Base-by-base conservation (phyloP, 257 asterid genomes). In the Solanum chilense region DNA sequence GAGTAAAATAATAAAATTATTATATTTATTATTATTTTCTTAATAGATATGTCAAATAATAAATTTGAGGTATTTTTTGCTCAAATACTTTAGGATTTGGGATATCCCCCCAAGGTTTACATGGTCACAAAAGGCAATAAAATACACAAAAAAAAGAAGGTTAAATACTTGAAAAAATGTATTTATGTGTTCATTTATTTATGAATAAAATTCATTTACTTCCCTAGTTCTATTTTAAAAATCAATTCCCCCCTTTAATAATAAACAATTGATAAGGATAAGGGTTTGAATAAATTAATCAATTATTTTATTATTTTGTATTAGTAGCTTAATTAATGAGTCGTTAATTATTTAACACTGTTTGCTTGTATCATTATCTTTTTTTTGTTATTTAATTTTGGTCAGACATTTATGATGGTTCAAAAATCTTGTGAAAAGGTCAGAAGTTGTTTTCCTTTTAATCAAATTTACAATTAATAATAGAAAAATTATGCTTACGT, bases 261-360 rank as follows among this genome's bases (percentile, higher is more conserved):
- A 69, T 69, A 23, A 69, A 69, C 37, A 15, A 7, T 69, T 31
- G 42, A 69, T 27, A 25, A 45, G n/a, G 27, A 16, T 27, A 78
- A 47, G 41, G 47, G 10, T 78, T 29, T 45, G 42, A 78, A 78
- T 45, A 78, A 15, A 47, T n/a, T 78, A 78, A 25, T 45, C 15
- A 8, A 27, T 27, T 45, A 27, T 42, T 78, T 78, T 78, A 29
- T 47, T 78, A 16, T 42, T 78, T 78, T 78, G 20, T 27, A 44
- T 62, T 62, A 62, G n/a, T 44, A 45, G 39, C 62, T 27, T 47
- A 78, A 45, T 78, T 47, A 45, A 45, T 78, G 78, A 86, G 86
- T 47, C 86, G 42, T 31, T 62, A 87, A 41, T 86, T 81, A 87
- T 86, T 86, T 87, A 88, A 77, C 49, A 37, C 3, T 88, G 4